Evolutionary conservation across 83 land plant genomes (phyloP).

Genomic region (Isoetes engelmannii): DNA sequence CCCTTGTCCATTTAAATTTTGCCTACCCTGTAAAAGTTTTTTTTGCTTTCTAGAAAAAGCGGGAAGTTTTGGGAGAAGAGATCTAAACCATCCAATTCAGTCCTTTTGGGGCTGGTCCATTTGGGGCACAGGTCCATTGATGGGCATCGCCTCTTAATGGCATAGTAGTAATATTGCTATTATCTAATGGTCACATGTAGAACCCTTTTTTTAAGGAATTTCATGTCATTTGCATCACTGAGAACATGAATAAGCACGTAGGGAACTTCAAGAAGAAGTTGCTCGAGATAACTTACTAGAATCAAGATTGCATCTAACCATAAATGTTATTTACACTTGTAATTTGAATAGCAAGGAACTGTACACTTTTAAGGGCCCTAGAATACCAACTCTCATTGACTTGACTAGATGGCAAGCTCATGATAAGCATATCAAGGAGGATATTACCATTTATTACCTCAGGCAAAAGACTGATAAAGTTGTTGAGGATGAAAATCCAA

Average conservation of each 20-base stretch:
- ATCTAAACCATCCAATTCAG: too few species aligned
- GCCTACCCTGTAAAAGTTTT: too few species aligned
- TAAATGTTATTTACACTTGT: slow-evolving; percentile 83
- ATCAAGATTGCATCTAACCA: slow-evolving; percentile 42
- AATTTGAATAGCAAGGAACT: slow-evolving; percentile 75
- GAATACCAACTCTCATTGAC: slow-evolving; percentile 63
- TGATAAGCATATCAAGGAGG: slow-evolving; percentile 59
- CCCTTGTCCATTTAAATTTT: too few species aligned
- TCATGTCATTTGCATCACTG: slow-evolving; percentile 24
- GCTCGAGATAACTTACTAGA: slow-evolving; percentile 48
- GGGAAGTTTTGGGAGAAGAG: too few species aligned
- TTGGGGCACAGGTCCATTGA: too few species aligned
- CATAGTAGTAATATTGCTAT: too few species aligned
- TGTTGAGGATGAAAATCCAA: slow-evolving; percentile 63
- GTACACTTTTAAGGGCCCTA: slow-evolving; percentile 69
- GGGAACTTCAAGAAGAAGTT: slow-evolving; percentile 59
- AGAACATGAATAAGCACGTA: slow-evolving; percentile 77
- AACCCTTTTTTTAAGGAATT: neutral
- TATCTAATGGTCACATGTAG: too few species aligned
- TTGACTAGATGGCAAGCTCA: slow-evolving; percentile 61
- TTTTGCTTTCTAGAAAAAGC: too few species aligned
- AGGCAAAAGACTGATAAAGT: slow-evolving; percentile 55
- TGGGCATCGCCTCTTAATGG: too few species aligned
- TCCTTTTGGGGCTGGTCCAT: too few species aligned
- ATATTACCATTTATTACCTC: slow-evolving; percentile 52